A percentile compares a stretch with the other conserved stretches of the same genome.
Evolutionary conservation across 2,329 filamentous ascomycete species (phyloP).

Genomic region (Alternaria sp.): DNA sequence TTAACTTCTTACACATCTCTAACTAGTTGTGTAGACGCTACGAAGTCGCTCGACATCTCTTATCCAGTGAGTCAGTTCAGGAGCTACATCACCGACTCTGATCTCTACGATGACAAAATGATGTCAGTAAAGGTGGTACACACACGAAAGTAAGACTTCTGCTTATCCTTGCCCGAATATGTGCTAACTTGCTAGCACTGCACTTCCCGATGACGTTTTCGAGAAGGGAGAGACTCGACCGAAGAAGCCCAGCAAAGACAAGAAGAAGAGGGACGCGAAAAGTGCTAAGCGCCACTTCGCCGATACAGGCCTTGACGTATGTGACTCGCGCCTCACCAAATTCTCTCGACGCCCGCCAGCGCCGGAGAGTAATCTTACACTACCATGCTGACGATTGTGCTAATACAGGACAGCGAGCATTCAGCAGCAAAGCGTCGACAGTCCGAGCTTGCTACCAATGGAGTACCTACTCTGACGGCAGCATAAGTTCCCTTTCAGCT

Average conservation of each 20-base stretch:
- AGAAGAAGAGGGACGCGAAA: constrained; percentile 45
- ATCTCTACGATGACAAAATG: constrained; percentile 76
- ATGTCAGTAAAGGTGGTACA: constrained; percentile 84
- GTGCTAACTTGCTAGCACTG: constrained; percentile 66
- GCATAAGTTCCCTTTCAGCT: constrained; percentile 42
- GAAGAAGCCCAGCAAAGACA: constrained; percentile 54
- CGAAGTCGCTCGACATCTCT: constrained; percentile 78
- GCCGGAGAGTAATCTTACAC: constrained; percentile 32
- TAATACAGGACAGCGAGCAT: constrained; percentile 51
- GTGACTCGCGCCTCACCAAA: constrained; percentile 42
- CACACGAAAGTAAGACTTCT: constrained; percentile 76
- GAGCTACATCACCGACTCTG: constrained; percentile 77
- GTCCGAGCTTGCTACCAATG: constrained; percentile 41
- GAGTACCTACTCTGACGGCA: constrained; percentile 39
- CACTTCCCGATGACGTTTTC: constrained; percentile 91
- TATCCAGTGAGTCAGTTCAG: constrained; percentile 88
- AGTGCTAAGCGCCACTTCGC: constrained; percentile 55
- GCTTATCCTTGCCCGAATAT: background rate
- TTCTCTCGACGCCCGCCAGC: constrained; percentile 26
- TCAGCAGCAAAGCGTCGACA: constrained; percentile 46
- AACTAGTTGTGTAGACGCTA: constrained; percentile 57
- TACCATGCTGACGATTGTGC: constrained; percentile 46
- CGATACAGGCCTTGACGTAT: constrained; percentile 58
- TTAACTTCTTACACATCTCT: background rate
- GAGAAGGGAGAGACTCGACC: constrained; percentile 72